These are phyloP conservation scores for Anthoceros angustus DNA, from an alignment of 225 moss, liverwort and hornwort species.

Conservation along the genomic window DNA sequence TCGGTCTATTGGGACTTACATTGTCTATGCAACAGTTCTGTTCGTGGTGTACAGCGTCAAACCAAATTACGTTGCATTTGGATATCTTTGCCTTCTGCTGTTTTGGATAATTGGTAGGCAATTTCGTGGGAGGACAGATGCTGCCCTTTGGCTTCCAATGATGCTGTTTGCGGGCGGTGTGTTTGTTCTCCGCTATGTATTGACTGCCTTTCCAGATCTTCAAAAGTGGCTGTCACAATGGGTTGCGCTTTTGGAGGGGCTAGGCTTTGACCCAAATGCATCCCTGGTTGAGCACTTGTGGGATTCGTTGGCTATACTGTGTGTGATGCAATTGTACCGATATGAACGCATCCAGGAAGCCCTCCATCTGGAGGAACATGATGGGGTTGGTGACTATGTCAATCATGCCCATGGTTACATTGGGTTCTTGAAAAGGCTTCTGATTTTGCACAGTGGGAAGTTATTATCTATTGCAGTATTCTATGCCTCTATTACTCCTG, in stretches of 20 bases:
- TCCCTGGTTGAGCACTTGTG: constrained; percentile 69
- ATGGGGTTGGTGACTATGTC: constrained; percentile 20
- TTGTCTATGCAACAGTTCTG: constrained; percentile 80
- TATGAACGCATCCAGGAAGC: constrained; percentile 64
- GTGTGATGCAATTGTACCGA: constrained; percentile 73
- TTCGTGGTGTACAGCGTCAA: constrained; percentile 54
- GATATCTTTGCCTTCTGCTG: constrained; percentile 72
- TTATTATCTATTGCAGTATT: constrained; percentile 64
- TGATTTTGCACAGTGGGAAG: constrained; percentile 77
- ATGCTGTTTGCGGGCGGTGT: constrained; percentile 56
- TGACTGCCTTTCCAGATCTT: constrained; percentile 60
- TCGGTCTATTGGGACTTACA: constrained; percentile 86
- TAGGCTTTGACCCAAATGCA: constrained; percentile 57
- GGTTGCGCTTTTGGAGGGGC: constrained; percentile 50
- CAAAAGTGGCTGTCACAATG: constrained; percentile 36
- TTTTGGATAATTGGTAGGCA: constrained; percentile 84
- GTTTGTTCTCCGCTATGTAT: constrained; percentile 54
- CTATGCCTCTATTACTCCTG: constrained; percentile 68
- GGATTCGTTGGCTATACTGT: constrained; percentile 72
- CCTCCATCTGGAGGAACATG: constrained; percentile 21
- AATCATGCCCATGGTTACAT: constrained; percentile 19
- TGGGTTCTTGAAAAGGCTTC: constrained; percentile 42
- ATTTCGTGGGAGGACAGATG: constrained; percentile 44
- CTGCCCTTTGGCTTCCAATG: constrained; percentile 67
- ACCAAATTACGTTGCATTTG: constrained; percentile 70